Evolutionary conservation across 345 rosid species (phyloP).

Genomic region (Brassica cretica): DNA sequence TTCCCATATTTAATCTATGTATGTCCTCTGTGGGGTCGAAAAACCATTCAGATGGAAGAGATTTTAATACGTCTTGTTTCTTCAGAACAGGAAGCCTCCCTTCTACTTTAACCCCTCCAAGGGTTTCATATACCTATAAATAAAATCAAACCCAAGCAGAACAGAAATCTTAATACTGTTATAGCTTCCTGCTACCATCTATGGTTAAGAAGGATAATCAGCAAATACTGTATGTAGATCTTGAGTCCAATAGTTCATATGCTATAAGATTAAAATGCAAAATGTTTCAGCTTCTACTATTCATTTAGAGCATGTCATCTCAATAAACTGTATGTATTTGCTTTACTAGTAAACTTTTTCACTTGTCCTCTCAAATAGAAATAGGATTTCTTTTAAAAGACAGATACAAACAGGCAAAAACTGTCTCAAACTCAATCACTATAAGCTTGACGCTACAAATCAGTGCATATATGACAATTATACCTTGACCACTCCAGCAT

Average conservation of each 20-base stretch:
- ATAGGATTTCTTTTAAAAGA: neutral
- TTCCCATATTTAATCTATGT: conserved; percentile 55
- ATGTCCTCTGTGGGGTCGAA: conserved; percentile 70
- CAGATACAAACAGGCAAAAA: conserved; percentile 2
- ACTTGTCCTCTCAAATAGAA: neutral
- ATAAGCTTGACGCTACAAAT: neutral
- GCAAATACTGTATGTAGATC: conserved; percentile 8
- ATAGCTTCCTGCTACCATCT: neutral
- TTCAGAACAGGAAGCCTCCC: conserved; percentile 71
- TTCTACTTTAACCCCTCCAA: conserved; percentile 80
- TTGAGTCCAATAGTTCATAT: neutral
- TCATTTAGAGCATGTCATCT: neutral
- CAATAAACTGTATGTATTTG: neutral
- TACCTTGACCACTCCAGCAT: conserved; percentile 97
- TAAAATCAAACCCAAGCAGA: neutral
- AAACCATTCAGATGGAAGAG: conserved; percentile 91
- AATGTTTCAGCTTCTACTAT: conserved; percentile 14
- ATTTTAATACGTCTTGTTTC: conserved; percentile 61
- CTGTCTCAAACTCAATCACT: neutral
- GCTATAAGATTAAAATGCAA: neutral
- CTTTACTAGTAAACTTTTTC: neutral
- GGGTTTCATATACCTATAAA: conserved; percentile 81
- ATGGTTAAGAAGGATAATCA: conserved; percentile 1
- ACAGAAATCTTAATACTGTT: conserved; percentile 4
- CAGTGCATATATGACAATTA: neutral